Evolutionary conservation across 2,329 filamentous ascomycete species (phyloP).

Genomic region (Parafenestella ontariensis): DNA sequence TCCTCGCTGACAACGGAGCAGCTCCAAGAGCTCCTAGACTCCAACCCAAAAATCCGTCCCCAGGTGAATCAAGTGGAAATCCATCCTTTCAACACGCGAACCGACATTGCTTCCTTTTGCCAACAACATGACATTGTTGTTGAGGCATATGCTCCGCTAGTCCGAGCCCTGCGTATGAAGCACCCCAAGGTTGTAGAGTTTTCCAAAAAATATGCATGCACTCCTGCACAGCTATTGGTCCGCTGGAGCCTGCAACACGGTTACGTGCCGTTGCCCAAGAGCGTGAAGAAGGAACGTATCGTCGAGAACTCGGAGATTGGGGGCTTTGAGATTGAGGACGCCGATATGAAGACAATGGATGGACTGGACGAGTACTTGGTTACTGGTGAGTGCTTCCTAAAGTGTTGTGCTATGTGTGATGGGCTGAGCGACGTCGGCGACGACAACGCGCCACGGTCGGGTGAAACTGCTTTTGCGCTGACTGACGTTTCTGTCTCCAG

Average conservation of each 20-base stretch:
- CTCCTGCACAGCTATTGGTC: conserved; percentile 76
- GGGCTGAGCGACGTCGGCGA: conserved; percentile 22
- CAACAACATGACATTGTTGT: conserved; percentile 71
- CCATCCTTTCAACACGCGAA: conserved; percentile 81
- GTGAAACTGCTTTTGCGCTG: conserved; percentile 17
- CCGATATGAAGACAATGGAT: conserved; percentile 70
- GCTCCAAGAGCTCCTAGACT: conserved; percentile 72
- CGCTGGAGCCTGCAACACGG: conserved; percentile 80
- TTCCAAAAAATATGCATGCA: conserved; percentile 72
- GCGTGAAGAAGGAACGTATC: conserved; percentile 67
- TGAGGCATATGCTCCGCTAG: conserved; percentile 82
- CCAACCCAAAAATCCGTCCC: conserved; percentile 68
- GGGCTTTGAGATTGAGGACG: conserved; percentile 66
- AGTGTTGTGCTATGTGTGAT: background rate
- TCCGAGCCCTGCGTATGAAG: conserved; percentile 72
- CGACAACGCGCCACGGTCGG: background rate
- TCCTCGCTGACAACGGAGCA: conserved; percentile 41
- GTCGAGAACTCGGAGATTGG: conserved; percentile 69
- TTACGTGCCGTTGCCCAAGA: conserved; percentile 78
- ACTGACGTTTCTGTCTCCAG: conserved; percentile 30
- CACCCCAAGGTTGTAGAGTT: conserved; percentile 69
- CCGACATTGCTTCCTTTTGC: conserved; percentile 71
- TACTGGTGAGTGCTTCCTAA: conserved; percentile 52
- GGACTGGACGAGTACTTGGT: conserved; percentile 74
- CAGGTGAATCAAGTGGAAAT: conserved; percentile 82